These are phyloP conservation scores for Chaetomium cochliodes DNA, from an alignment of 495 filamentous ascomycete species.

Conservation along the genomic window DNA sequence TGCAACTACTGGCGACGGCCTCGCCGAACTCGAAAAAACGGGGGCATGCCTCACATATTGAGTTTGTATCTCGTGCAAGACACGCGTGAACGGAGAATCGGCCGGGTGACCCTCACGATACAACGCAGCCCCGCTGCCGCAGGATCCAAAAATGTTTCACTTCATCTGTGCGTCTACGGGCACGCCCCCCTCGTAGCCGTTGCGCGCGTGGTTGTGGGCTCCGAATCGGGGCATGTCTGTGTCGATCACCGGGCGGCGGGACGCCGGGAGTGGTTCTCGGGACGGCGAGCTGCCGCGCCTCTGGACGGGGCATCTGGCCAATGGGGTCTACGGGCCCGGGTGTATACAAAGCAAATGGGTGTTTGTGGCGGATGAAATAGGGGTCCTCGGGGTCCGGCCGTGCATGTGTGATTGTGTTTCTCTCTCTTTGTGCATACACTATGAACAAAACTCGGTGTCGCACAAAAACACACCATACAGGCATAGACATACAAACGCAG, in stretches of 20 bases:
- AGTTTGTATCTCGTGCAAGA: neutral
- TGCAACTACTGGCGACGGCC: too few species aligned
- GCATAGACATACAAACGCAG: too few species aligned
- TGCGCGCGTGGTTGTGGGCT: neutral
- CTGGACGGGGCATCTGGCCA: neutral
- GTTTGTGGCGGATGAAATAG: constrained; percentile 1
- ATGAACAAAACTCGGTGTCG: too few species aligned
- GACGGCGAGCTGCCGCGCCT: constrained; percentile 2
- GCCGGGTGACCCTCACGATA: neutral
- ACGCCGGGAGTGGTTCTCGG: neutral
- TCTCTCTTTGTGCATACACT: too few species aligned
- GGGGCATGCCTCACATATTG: neutral
- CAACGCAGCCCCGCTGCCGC: neutral
- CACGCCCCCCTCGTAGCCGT: neutral
- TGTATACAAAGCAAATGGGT: neutral
- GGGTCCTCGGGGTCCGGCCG: neutral
- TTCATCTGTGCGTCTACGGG: neutral
- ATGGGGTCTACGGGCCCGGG: neutral
- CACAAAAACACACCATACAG: too few species aligned
- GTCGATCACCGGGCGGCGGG: constrained; percentile 2
- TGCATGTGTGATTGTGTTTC: too few species aligned
- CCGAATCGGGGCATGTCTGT: neutral
- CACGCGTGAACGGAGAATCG: neutral
- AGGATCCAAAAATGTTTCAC: constrained; percentile 9
- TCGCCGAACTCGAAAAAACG: neutral